Conservation (phyloP, 192 early-diverging fungal species). For the Coemansia sp. region DNA sequence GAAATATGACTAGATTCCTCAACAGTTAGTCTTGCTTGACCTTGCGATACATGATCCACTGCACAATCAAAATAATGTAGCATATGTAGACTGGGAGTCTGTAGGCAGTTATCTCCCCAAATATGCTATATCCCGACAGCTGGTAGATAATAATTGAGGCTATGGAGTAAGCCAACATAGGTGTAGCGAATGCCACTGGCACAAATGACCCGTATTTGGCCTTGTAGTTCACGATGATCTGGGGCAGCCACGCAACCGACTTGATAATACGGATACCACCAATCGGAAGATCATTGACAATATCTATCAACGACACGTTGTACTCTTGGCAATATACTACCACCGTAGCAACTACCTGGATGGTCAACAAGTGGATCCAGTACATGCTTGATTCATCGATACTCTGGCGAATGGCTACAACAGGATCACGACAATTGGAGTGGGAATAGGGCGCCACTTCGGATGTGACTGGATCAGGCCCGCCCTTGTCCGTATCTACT, state of each 20-base stretch:
- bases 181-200: neutral
- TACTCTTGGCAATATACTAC: neutral
- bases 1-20: too few species aligned
- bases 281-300: neutral
- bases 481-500: neutral
- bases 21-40: too few species aligned
- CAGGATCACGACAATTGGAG: neutral
- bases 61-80: neutral
- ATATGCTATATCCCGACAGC: neutral
- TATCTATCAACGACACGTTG: neutral
- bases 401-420: neutral
- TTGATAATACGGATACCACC: neutral
- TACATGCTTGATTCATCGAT: slow-evolving; percentile 7
- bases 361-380: slow-evolving; percentile 1
- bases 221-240: slow-evolving; percentile 6
- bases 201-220: neutral
- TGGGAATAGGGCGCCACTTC: neutral
- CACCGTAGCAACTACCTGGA: neutral
- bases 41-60: too few species aligned
- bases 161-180: neutral
- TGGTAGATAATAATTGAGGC: neutral
- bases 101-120: neutral
- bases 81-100: neutral
- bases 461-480: neutral
- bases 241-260: slow-evolving; percentile 2